Evolutionary conservation across 805 yeast species (phyloP).

Genomic region (Starmerella roubikii): DNA sequence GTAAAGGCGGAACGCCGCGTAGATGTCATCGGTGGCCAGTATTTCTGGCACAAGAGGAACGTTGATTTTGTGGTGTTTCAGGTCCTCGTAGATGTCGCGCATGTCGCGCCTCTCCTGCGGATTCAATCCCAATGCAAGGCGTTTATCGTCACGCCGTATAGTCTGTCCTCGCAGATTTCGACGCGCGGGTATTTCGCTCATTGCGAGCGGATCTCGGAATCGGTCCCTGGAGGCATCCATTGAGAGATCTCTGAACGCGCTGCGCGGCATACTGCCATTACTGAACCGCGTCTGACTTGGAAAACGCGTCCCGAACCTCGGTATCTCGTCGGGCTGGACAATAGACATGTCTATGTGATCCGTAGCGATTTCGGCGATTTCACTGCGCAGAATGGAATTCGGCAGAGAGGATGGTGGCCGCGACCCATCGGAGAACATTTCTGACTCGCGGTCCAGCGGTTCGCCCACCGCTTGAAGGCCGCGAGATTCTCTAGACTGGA

Average conservation of each 20-base stretch:
- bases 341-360: constrained; percentile 1
- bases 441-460: not conserved
- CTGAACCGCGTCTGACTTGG: too few species aligned
- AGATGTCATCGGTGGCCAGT: not conserved
- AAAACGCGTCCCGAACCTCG: too few species aligned
- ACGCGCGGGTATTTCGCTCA: not conserved
- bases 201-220: not conserved
- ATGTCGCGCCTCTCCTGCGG: not conserved
- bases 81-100: not conserved
- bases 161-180: not conserved
- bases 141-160: not conserved
- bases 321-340: not conserved
- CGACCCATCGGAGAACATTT: constrained; percentile 1
- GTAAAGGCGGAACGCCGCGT: constrained; percentile 2
- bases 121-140: not conserved
- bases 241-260: too few species aligned
- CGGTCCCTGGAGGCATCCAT: too few species aligned
- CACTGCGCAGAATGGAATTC: not conserved
- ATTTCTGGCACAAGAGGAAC: constrained; percentile 1
- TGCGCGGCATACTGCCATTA: too few species aligned
- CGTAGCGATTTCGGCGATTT: not conserved
- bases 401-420: too few species aligned
- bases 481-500: constrained; percentile 1
- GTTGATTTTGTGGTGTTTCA: not conserved
- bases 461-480: not conserved